A percentile compares a stretch with the other conserved stretches of the same genome.
phyloP scores from a whole-genome alignment of 2,329 filamentous ascomycete genomes.

The Ophiostoma montium region DNA sequence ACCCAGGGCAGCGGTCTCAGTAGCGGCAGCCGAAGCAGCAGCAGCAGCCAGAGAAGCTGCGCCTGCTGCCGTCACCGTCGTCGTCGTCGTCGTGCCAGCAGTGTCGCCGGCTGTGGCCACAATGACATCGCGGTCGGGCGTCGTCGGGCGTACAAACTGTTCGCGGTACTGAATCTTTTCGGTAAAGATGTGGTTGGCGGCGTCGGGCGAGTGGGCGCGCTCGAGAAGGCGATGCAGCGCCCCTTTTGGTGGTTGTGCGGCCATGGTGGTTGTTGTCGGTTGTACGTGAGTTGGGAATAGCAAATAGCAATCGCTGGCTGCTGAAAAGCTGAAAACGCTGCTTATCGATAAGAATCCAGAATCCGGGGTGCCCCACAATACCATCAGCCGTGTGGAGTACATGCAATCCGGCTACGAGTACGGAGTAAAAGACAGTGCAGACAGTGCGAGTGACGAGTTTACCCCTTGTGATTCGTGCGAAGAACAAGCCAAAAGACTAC shows the following conservation, averaged over 20 bases:
- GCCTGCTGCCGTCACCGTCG: background rate
- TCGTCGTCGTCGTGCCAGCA: background rate
- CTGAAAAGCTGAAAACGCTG: background rate
- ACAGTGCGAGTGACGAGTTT: background rate
- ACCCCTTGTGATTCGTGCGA: no score
- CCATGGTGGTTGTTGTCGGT: slow-evolving; percentile 20
- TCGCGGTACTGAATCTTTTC: slow-evolving; percentile 76
- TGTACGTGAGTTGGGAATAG: background rate
- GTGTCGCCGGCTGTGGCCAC: background rate
- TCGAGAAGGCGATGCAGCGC: slow-evolving; percentile 45
- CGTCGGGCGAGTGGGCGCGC: slow-evolving; percentile 65
- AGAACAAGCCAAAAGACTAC: no score
- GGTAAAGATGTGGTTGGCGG: slow-evolving; percentile 55
- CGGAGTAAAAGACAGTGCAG: background rate
- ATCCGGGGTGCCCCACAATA: background rate
- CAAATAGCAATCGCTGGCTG: background rate
- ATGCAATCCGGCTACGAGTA: no score
- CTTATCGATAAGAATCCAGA: background rate
- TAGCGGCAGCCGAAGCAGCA: slow-evolving; percentile 52
- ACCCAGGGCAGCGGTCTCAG: slow-evolving; percentile 38
- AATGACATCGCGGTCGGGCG: slow-evolving; percentile 36
- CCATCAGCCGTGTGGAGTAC: no score
- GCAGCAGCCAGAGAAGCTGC: slow-evolving; percentile 18
- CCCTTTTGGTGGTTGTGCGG: slow-evolving; percentile 18
- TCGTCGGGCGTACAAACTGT: slow-evolving; percentile 63